phyloP scores from a whole-genome alignment of 2,329 filamentous ascomycete species.

The Orbilia quercus region DNA sequence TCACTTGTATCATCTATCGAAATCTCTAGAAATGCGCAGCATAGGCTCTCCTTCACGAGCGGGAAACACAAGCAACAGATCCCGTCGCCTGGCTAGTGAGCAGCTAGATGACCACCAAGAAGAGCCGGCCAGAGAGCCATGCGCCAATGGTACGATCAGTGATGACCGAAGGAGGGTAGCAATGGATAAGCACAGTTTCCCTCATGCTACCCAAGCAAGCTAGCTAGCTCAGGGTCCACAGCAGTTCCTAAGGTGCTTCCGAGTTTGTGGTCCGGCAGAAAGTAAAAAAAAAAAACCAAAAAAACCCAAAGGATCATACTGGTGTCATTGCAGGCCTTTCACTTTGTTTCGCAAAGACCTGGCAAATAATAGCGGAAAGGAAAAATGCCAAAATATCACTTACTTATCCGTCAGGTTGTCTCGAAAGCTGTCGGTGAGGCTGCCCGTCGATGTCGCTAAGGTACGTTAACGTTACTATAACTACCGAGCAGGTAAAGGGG shows the following conservation, averaged over 20 bases:
- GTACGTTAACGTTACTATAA: not conserved
- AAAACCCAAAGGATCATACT: slow-evolving; percentile 37
- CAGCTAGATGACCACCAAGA: not conserved
- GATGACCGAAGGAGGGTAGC: slow-evolving; percentile 25
- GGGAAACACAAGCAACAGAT: not conserved
- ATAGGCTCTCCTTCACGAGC: too few species aligned
- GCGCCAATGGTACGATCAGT: slow-evolving; percentile 16
- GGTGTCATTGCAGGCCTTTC: slow-evolving; percentile 35
- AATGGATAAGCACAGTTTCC: slow-evolving; percentile 38
- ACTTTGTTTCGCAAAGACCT: too few species aligned
- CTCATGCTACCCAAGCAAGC: slow-evolving; percentile 5
- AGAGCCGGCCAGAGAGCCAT: not conserved
- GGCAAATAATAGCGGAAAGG: not conserved
- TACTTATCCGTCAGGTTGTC: slow-evolving; percentile 9
- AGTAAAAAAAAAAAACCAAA: too few species aligned
- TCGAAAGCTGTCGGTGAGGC: too few species aligned
- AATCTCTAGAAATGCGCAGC: too few species aligned
- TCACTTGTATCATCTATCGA: too few species aligned
- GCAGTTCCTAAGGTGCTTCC: not conserved
- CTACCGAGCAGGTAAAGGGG: slow-evolving; percentile 16
- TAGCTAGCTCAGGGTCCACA: slow-evolving; percentile 25
- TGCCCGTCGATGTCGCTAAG: not conserved
- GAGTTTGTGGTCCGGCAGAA: not conserved
- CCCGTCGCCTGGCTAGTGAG: too few species aligned
- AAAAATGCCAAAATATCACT: not conserved